phyloP scores from a whole-genome alignment of 2,329 filamentous ascomycete genomes.

The Penicillium sclerotiorum region DNA sequence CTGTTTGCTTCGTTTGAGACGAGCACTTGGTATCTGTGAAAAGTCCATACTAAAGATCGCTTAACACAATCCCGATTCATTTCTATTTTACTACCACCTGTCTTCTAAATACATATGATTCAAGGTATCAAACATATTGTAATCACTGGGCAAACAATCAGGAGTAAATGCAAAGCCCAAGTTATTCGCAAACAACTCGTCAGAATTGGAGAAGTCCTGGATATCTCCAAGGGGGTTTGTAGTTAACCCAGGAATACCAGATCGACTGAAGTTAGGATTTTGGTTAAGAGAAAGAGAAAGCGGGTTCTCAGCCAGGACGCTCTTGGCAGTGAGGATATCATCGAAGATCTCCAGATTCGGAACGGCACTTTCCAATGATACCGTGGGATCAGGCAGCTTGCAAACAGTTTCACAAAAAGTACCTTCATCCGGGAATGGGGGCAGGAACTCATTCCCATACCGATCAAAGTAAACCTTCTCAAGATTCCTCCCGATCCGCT shows the following conservation, averaged over 20 bases:
- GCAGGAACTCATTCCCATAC: conserved; percentile 16
- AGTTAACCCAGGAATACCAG: not conserved
- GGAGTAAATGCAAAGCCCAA: conserved; percentile 24
- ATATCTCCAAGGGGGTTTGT: not conserved
- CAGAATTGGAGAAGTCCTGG: conserved; percentile 3
- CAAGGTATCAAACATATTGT: conserved; percentile 28
- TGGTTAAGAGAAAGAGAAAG: not conserved
- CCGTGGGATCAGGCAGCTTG: not conserved
- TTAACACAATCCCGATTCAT: not conserved
- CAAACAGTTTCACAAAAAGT: not conserved
- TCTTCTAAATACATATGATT: conserved; percentile 28
- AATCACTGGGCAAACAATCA: conserved; percentile 24
- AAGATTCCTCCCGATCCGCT: conserved; percentile 24
- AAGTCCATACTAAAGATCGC: not conserved
- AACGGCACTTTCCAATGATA: not conserved
- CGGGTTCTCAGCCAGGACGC: not conserved
- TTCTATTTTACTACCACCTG: conserved; percentile 18
- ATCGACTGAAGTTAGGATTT: conserved; percentile 1
- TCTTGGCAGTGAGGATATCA: conserved; percentile 5
- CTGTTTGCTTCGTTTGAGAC: not conserved
- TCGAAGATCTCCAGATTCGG: conserved; percentile 5
- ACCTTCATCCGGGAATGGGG: conserved; percentile 1
- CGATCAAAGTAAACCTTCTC: conserved; percentile 23
- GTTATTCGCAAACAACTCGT: conserved; percentile 22
- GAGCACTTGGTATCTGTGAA: not conserved